A percentile compares a stretch with the other conserved stretches of the same genome.
Evolutionary conservation across 352 stramenopile species (phyloP).

Genomic region (Proteromonas lacertae): DNA sequence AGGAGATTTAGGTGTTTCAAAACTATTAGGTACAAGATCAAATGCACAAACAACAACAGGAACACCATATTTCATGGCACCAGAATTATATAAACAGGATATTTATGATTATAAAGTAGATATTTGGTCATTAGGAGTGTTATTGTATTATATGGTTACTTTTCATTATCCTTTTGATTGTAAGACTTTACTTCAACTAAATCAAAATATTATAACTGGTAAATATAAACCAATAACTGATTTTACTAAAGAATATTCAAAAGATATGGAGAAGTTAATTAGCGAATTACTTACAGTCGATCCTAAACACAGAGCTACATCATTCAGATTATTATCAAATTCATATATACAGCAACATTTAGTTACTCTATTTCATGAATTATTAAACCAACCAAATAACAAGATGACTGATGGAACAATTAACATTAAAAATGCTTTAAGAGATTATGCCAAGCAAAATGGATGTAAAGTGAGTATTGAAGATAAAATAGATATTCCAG

Average conservation of each 20-base stretch:
- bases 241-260: slow-evolving; percentile 13
- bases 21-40: slow-evolving; percentile 18
- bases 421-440: slow-evolving; percentile 10
- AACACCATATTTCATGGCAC: slow-evolving; percentile 31
- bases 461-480: no score
- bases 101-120: slow-evolving; percentile 65
- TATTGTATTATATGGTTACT: slow-evolving; percentile 50
- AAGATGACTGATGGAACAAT: slow-evolving; percentile 17
- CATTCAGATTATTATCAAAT: slow-evolving; percentile 14
- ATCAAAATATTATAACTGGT: slow-evolving; percentile 14
- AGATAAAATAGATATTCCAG: no score
- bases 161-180: slow-evolving; percentile 51
- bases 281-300: slow-evolving; percentile 12
- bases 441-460: no score
- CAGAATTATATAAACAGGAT: slow-evolving; percentile 53
- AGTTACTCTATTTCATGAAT: slow-evolving; percentile 14
- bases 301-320: slow-evolving; percentile 11
- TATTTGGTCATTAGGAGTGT: no score
- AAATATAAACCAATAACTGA: slow-evolving; percentile 14
- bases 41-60: slow-evolving; percentile 20
- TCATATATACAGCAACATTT: slow-evolving; percentile 21
- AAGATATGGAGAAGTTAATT: slow-evolving; percentile 15
- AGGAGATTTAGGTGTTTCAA: slow-evolving; percentile 46
- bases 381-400: slow-evolving; percentile 9
- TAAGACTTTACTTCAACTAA: slow-evolving; percentile 12